Conservation (phyloP, 2,329 filamentous ascomycete genomes). For the Tolypocladium nubicola region DNA sequence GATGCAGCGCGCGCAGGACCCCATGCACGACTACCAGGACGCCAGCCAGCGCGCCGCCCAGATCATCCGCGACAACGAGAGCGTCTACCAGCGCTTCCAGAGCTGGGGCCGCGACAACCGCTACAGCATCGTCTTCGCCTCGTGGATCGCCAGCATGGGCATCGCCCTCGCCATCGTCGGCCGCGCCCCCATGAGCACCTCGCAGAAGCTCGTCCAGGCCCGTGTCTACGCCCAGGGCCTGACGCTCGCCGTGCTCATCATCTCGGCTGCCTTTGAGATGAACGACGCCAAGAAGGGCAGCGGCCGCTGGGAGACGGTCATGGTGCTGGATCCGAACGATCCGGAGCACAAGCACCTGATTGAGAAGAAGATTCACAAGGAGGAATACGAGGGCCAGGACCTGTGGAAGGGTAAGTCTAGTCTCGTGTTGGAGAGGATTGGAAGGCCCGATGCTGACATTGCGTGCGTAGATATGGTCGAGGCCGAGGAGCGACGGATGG, state of each 20-base stretch:
- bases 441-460: not conserved
- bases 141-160: slow-evolving; percentile 74
- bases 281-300: slow-evolving; percentile 65
- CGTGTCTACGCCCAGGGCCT: slow-evolving; percentile 89
- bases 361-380: slow-evolving; percentile 80
- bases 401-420: slow-evolving; percentile 68
- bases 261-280: slow-evolving; percentile 73
- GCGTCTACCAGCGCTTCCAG: slow-evolving; percentile 48
- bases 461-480: slow-evolving; percentile 61
- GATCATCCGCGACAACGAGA: slow-evolving; percentile 45
- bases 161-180: slow-evolving; percentile 65
- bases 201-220: slow-evolving; percentile 88
- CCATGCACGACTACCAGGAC: slow-evolving; percentile 56
- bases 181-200: slow-evolving; percentile 60
- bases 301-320: slow-evolving; percentile 76
- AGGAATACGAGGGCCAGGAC: slow-evolving; percentile 80
- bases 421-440: too few species aligned
- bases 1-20: slow-evolving; percentile 63
- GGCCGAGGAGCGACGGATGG: slow-evolving; percentile 57
- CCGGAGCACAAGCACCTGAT: slow-evolving; percentile 74
- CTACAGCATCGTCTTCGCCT: slow-evolving; percentile 74
- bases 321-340: slow-evolving; percentile 70
- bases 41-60: slow-evolving; percentile 45
- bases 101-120: slow-evolving; percentile 71
- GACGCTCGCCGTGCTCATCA: slow-evolving; percentile 73